phyloP scores from a whole-genome alignment of 2,329 filamentous ascomycete species.

The Diaporthe ilicicola region DNA sequence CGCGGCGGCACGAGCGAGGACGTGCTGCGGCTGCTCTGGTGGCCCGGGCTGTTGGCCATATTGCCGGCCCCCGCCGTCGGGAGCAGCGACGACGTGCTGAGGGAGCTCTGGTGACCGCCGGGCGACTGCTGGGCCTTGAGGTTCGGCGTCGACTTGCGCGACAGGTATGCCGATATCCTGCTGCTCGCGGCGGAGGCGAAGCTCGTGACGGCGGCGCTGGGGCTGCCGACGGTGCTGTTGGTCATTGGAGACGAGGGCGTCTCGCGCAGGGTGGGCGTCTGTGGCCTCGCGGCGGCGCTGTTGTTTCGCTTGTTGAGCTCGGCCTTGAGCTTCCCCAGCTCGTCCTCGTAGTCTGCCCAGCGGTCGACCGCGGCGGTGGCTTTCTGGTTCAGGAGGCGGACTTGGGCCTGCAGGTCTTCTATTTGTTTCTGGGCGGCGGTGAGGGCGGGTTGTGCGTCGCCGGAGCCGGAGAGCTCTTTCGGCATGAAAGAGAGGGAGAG shows the following conservation, averaged over 20 bases:
- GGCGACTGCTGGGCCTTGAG: constrained; percentile 53
- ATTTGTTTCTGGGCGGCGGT: constrained; percentile 67
- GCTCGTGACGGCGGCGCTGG: constrained; percentile 37
- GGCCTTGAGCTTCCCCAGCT: constrained; percentile 67
- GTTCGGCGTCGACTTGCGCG: constrained; percentile 41
- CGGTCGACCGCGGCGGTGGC: constrained; percentile 70
- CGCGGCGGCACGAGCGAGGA: constrained; percentile 18
- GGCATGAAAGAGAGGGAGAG: constrained; percentile 44
- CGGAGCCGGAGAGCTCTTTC: constrained; percentile 47
- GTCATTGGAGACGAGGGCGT: constrained; percentile 13
- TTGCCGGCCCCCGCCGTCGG: constrained; percentile 53
- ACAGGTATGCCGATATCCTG: constrained; percentile 42
- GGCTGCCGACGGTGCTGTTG: constrained; percentile 25
- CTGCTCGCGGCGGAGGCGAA: constrained; percentile 44
- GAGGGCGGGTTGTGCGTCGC: constrained; percentile 53
- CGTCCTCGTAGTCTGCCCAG: constrained; percentile 84
- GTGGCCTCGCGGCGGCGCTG: constrained; percentile 23
- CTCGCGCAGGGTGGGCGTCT: constrained; percentile 20
- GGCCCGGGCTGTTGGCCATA: constrained; percentile 45
- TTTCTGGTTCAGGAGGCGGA: constrained; percentile 75
- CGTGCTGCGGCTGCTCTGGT: constrained; percentile 35
- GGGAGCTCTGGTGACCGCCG: constrained; percentile 43
- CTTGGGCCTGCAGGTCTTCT: constrained; percentile 74
- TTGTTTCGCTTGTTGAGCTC: constrained; percentile 40
- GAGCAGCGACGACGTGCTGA: constrained; percentile 29